A percentile compares a stretch with the other conserved stretches of the same genome.
Evolutionary conservation across 371 early-diverging fungal genomes (phyloP).

Genomic region (Syncephalastrum sp.): DNA sequence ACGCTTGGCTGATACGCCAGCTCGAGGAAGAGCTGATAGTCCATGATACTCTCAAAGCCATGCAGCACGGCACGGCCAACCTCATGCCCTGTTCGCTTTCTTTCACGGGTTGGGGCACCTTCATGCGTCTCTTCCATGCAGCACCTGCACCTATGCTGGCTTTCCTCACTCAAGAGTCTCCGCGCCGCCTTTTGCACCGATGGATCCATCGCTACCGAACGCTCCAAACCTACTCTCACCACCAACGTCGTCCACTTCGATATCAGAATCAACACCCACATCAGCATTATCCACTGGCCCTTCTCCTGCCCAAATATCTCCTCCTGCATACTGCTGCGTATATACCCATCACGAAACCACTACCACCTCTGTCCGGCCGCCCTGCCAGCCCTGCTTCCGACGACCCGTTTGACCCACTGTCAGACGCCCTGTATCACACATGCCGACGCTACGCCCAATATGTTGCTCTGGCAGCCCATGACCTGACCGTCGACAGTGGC

Average conservation of each 20-base stretch:
- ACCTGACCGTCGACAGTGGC: constrained; percentile 1
- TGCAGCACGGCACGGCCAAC: constrained; percentile 1
- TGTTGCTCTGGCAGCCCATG: constrained; percentile 9
- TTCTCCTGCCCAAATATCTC: constrained; percentile 39
- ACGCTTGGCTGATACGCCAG: constrained; percentile 38
- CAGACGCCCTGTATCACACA: neutral
- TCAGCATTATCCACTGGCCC: constrained; percentile 11
- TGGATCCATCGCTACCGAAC: constrained; percentile 13
- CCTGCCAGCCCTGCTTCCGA: constrained; percentile 2
- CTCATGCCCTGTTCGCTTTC: constrained; percentile 5
- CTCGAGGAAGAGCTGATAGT: constrained; percentile 31
- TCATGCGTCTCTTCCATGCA: constrained; percentile 1
- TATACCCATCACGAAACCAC: constrained; percentile 34
- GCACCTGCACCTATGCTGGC: constrained; percentile 25
- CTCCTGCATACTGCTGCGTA: constrained; percentile 34
- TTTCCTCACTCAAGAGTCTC: constrained; percentile 10
- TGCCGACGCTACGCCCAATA: constrained; percentile 7
- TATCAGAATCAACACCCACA: constrained; percentile 5
- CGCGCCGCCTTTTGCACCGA: constrained; percentile 15
- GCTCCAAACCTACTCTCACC: neutral
- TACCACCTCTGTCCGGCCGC: constrained; percentile 19
- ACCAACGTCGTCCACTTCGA: constrained; percentile 1
- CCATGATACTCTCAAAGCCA: constrained; percentile 9
- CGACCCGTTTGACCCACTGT: neutral
- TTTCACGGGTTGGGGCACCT: neutral